Percentiles rank a stretch among this genome's conserved stretches.
These are phyloP conservation scores for Microsporum ferrugineum DNA, from an alignment of 2,329 filamentous ascomycete species.

Conservation along the genomic window DNA sequence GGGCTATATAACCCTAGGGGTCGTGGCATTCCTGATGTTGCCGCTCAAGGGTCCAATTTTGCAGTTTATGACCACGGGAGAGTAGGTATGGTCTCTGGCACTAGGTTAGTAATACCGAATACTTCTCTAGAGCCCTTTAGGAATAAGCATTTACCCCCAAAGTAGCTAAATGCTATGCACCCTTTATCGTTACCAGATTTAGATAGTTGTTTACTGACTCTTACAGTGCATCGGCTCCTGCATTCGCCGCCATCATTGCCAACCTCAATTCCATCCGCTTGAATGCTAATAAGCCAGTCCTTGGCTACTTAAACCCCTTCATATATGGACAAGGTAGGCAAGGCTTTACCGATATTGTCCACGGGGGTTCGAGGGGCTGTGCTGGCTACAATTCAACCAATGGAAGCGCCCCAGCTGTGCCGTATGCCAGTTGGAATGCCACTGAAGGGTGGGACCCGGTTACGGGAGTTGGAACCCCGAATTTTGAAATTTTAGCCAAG, in stretches of 20 bases:
- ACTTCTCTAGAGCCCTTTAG: no score
- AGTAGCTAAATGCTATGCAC: no score
- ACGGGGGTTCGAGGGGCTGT: conserved; percentile 39
- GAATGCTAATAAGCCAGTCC: conserved; percentile 39
- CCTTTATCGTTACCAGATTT: neutral
- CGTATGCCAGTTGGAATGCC: conserved; percentile 41
- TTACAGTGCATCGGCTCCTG: conserved; percentile 46
- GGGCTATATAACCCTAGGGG: conserved; percentile 43
- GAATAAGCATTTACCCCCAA: no score
- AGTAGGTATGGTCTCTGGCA: conserved; percentile 36
- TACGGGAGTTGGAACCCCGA: conserved; percentile 33
- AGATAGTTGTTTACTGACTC: neutral
- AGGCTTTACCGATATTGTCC: conserved; percentile 41
- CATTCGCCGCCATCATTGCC: conserved; percentile 52
- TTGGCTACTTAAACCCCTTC: conserved; percentile 54
- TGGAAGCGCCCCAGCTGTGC: conserved; percentile 29
- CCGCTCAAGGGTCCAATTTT: conserved; percentile 43
- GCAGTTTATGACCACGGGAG: conserved; percentile 30
- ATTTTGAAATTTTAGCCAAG: conserved; percentile 14
- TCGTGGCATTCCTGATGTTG: conserved; percentile 51
- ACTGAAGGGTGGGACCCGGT: conserved; percentile 41
- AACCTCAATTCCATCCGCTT: conserved; percentile 54
- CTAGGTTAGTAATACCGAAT: conserved; percentile 24
- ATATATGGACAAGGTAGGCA: conserved; percentile 40
- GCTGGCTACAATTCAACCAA: conserved; percentile 29